phyloP scores from a whole-genome alignment of 176 grass and related monocot species.

The Olyra latifolia region DNA sequence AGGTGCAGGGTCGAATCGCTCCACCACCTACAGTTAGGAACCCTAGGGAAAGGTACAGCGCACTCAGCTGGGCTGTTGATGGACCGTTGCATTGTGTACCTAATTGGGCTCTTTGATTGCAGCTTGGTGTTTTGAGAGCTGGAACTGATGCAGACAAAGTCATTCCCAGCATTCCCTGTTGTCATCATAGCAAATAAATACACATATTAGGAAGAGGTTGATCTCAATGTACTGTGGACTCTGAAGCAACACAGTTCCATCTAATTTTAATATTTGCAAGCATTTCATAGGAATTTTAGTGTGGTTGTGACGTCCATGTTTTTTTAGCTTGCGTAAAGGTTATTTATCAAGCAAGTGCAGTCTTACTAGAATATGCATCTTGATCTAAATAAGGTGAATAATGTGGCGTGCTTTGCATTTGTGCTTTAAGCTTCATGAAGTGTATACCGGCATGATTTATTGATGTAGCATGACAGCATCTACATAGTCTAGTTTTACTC shows the following conservation, averaged over 20 bases:
- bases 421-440: constrained; percentile 9
- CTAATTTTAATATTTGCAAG: not conserved
- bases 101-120: constrained; percentile 22
- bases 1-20: constrained; percentile 51
- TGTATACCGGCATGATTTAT: not conserved
- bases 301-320: not conserved
- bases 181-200: constrained; percentile 14
- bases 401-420: not conserved
- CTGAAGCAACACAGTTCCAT: not conserved
- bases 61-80: constrained; percentile 46
- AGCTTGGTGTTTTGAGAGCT: constrained; percentile 27
- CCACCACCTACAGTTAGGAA: constrained; percentile 53
- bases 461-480: constrained; percentile 8
- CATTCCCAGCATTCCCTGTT: constrained; percentile 45
- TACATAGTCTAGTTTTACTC: not conserved
- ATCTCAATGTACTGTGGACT: not conserved
- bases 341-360: not conserved
- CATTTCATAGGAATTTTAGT: constrained; percentile 12
- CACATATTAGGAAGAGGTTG: constrained; percentile 5
- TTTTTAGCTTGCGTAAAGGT: not conserved
- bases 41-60: constrained; percentile 56
- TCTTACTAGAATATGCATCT: not conserved
- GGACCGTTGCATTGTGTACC: constrained; percentile 26
- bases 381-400: not conserved
- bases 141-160: constrained; percentile 43